These are phyloP conservation scores for Triticum timopheevii DNA, from an alignment of 176 grass and related monocot species.

Conservation along the genomic window DNA sequence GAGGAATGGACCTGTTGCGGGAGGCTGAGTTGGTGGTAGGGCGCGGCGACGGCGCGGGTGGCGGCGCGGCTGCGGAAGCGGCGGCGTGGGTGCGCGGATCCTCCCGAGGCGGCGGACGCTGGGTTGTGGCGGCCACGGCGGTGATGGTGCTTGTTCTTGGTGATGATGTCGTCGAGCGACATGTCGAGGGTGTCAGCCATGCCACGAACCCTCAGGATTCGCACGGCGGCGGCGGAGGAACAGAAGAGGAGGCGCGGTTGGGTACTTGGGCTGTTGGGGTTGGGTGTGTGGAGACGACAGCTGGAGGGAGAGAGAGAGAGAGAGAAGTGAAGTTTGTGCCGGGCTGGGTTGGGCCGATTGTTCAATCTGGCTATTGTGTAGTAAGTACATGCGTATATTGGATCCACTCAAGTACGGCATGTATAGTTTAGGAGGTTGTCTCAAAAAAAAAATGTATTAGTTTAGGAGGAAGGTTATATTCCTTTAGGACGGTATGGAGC, in stretches of 20 bases:
- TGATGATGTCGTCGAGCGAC: conserved; percentile 81
- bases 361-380: not conserved
- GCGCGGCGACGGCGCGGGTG: conserved; percentile 35
- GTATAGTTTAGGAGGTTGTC: no score
- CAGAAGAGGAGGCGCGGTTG: not conserved
- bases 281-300: not conserved
- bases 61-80: conserved; percentile 42
- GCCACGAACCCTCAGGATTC: not conserved
- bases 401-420: no score
- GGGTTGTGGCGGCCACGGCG: not conserved
- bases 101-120: not conserved
- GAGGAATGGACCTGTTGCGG: not conserved
- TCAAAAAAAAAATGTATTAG: no score
- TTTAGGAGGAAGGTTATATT: no score
- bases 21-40: conserved; percentile 24
- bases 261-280: not conserved
- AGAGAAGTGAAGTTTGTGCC: not conserved
- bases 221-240: not conserved
- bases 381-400: no score
- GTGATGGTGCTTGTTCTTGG: conserved; percentile 46
- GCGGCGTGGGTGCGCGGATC: not conserved
- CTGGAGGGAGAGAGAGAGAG: not conserved
- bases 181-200: conserved; percentile 64
- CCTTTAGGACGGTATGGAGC: no score
- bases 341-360: conserved; percentile 1